Percentiles rank a stretch among this genome's conserved stretches.
Conservation (phyloP, 179 eudicot species). For the Heliamphora pulchella region DNA sequence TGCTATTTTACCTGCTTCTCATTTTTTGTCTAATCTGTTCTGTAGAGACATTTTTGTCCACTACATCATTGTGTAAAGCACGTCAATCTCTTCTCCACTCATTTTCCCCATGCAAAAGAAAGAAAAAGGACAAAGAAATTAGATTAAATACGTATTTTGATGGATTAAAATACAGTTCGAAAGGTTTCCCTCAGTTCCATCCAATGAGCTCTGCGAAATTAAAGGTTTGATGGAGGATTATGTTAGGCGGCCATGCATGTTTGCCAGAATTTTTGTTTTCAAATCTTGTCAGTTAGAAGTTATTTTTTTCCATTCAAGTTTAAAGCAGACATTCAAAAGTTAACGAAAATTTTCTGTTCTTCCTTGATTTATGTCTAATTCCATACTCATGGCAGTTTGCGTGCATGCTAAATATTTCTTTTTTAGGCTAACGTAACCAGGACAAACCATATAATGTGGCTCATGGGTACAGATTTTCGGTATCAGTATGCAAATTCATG, state of each 20-base stretch:
- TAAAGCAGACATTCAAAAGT: not conserved
- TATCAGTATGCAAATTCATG: slow-evolving; percentile 92
- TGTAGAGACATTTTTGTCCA: not conserved
- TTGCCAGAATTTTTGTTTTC: not conserved
- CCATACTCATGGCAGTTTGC: not conserved
- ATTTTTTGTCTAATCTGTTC: slow-evolving; percentile 8
- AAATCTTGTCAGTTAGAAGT: slow-evolving; percentile 6
- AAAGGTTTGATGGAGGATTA: not conserved
- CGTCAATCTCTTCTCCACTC: slow-evolving; percentile 1
- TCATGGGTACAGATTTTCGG: slow-evolving; percentile 88
- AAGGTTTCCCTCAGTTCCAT: not conserved
- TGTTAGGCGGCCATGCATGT: not conserved
- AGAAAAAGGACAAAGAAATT: not conserved
- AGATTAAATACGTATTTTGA: not conserved
- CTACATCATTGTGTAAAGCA: not conserved
- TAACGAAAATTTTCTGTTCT: not conserved
- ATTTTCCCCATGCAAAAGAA: not conserved
- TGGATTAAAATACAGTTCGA: not conserved
- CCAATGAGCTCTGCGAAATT: not conserved
- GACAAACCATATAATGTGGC: slow-evolving; percentile 94
- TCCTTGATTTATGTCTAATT: slow-evolving; percentile 4
- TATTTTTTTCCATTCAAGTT: not conserved
- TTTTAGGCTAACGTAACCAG: slow-evolving; percentile 80
- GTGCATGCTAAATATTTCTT: not conserved
- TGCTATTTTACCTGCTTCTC: not conserved